These are phyloP conservation scores for Jacaranda mimosifolia DNA, from an alignment of 257 asterid species.

Conservation along the genomic window DNA sequence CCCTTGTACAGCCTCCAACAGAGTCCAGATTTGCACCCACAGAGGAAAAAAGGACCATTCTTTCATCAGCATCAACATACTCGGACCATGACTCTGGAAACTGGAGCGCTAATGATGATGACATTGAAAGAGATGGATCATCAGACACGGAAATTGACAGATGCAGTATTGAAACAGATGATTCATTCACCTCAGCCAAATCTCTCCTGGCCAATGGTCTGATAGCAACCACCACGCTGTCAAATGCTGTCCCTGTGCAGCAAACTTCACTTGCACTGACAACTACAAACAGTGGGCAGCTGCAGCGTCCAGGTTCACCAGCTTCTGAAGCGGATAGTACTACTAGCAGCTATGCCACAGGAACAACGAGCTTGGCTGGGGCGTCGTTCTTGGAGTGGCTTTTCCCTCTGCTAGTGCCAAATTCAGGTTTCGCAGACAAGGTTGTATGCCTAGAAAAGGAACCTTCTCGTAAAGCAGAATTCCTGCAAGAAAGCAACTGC, in stretches of 20 bases:
- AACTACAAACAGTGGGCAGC: conserved; percentile 32
- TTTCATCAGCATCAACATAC: conserved; percentile 40
- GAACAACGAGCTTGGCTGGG: conserved; percentile 64
- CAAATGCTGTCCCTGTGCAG: conserved; percentile 57
- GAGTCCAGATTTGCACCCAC: conserved; percentile 24
- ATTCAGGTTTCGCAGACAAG: conserved; percentile 41
- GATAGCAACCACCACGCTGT: conserved; percentile 45
- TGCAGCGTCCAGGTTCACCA: conserved; percentile 59
- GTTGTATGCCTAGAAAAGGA: conserved; percentile 41
- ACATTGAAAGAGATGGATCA: conserved; percentile 39
- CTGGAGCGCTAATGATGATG: conserved; percentile 31
- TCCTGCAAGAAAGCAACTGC: conserved; percentile 42
- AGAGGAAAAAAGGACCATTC: conserved; percentile 30
- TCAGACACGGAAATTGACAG: conserved; percentile 57
- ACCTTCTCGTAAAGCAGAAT: conserved; percentile 36
- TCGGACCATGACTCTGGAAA: conserved; percentile 35
- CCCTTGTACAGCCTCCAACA: conserved; percentile 34
- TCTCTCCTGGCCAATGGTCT: conserved; percentile 67
- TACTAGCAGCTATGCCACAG: conserved; percentile 61
- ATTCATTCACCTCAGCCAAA: conserved; percentile 63
- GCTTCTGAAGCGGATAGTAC: conserved; percentile 61
- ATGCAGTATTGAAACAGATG: conserved; percentile 52
- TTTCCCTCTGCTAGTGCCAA: conserved; percentile 68
- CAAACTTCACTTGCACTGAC: conserved; percentile 33
- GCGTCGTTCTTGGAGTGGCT: conserved; percentile 87